Evolutionary conservation across 1,139 yeast species (phyloP).

Genomic region (Protomyces pachydermus): DNA sequence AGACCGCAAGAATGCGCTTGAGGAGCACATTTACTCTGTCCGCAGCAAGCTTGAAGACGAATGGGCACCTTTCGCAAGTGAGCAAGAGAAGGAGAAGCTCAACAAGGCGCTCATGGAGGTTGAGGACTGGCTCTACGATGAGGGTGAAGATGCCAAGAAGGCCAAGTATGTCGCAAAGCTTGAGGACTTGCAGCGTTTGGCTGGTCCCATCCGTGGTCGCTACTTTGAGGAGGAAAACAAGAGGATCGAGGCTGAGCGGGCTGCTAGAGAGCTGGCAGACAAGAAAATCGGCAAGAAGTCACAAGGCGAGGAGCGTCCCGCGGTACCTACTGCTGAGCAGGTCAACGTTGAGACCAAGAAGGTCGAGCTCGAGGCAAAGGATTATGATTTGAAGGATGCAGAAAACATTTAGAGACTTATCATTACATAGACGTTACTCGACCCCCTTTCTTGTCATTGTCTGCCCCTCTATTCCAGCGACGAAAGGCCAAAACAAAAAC

Average conservation of each 20-base stretch:
- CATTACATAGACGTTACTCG: neutral
- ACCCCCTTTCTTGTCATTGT: neutral
- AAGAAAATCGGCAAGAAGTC: constrained; percentile 21
- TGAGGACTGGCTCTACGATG: constrained; percentile 98
- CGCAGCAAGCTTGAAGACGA: constrained; percentile 95
- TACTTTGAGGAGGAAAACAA: constrained; percentile 92
- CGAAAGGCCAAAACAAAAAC: constrained; percentile 59
- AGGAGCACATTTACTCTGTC: constrained; percentile 95
- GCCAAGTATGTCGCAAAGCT: constrained; percentile 96
- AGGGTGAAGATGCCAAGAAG: constrained; percentile 92
- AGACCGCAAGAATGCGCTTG: constrained; percentile 96
- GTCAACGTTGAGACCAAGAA: constrained; percentile 23
- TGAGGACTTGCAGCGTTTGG: constrained; percentile 92
- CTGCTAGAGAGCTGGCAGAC: constrained; percentile 22
- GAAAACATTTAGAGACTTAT: neutral
- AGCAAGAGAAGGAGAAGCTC: constrained; percentile 80
- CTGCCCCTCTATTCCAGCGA: constrained; percentile 47
- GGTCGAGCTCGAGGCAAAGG: constrained; percentile 25
- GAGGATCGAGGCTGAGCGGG: constrained; percentile 62
- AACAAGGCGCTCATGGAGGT: constrained; percentile 69
- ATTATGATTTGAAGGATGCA: constrained; percentile 22
- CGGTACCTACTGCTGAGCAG: constrained; percentile 24
- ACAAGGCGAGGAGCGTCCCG: constrained; percentile 9
- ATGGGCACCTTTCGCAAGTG: constrained; percentile 82
- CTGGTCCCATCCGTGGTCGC: constrained; percentile 94